Evolutionary conservation across 2,329 filamentous ascomycete species (phyloP).

Genomic region (Lachnellula suecica): DNA sequence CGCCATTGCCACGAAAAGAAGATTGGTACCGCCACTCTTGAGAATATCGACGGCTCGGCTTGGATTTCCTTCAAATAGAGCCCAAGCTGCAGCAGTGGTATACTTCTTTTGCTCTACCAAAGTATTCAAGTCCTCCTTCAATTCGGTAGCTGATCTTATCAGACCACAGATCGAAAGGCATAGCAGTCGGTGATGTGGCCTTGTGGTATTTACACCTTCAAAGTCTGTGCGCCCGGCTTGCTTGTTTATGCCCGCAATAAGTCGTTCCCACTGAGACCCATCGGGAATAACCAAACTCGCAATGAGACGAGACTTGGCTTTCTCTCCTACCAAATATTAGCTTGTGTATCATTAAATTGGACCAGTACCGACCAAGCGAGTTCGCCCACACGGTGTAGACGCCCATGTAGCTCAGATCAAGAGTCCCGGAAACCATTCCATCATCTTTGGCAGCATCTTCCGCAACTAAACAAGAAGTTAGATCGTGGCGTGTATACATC

Average conservation of each 20-base stretch:
- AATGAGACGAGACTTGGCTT: slow-evolving; percentile 46
- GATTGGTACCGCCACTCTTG: slow-evolving; percentile 64
- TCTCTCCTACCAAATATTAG: slow-evolving; percentile 40
- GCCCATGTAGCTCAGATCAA: slow-evolving; percentile 76
- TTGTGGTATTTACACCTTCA: slow-evolving; percentile 61
- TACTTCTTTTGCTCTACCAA: slow-evolving; percentile 51
- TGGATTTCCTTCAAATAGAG: slow-evolving; percentile 70
- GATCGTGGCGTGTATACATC: background rate
- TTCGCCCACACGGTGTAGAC: slow-evolving; percentile 72
- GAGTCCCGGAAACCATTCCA: slow-evolving; percentile 66
- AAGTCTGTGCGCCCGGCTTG: slow-evolving; percentile 62
- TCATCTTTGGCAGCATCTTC: slow-evolving; percentile 63
- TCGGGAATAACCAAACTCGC: slow-evolving; percentile 45
- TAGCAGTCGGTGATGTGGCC: slow-evolving; percentile 69
- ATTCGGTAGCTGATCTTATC: slow-evolving; percentile 54
- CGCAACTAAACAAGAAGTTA: slow-evolving; percentile 44
- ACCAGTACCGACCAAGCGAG: slow-evolving; percentile 54
- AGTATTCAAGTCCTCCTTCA: slow-evolving; percentile 43
- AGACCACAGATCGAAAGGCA: slow-evolving; percentile 75
- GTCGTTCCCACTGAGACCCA: slow-evolving; percentile 55
- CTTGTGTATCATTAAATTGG: background rate
- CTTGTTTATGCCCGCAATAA: slow-evolving; percentile 63
- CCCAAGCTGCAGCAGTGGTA: slow-evolving; percentile 75
- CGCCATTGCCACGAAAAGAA: slow-evolving; percentile 67
- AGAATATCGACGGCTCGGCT: slow-evolving; percentile 69